Conservation (phyloP, 176 grass and related monocot genomes). For the Dendrocalamus sinicus region DNA sequence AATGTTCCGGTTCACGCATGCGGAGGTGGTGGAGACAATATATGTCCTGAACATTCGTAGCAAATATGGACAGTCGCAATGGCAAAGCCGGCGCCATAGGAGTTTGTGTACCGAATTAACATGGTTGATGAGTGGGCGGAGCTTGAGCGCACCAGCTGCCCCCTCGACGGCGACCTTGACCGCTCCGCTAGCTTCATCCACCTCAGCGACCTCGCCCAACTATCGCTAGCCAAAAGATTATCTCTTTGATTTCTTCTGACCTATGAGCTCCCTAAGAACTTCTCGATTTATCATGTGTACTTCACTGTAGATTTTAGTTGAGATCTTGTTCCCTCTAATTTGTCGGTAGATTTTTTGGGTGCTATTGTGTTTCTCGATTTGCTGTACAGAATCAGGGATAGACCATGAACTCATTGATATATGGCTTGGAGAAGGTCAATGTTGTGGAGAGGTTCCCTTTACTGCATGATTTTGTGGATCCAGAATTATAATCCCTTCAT, state of each 20-base stretch:
- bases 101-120: constrained; percentile 74
- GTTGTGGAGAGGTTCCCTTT: not conserved
- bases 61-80: too few relatives aligned
- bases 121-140: constrained; percentile 66
- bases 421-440: not conserved
- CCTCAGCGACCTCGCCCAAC: constrained; percentile 75
- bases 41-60: not conserved
- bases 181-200: constrained; percentile 70
- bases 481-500: not conserved
- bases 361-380: not conserved
- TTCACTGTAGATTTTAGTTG: not conserved
- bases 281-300: not conserved
- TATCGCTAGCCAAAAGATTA: not conserved
- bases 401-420: not conserved
- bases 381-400: constrained; percentile 5
- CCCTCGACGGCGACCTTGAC: constrained; percentile 66
- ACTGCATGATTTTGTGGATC: not conserved
- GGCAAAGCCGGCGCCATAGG: constrained; percentile 20
- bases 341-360: not conserved
- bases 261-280: not conserved
- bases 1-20: too few relatives aligned
- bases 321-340: not conserved
- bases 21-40: too few relatives aligned
- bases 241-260: constrained; percentile 2
- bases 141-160: constrained; percentile 46